Conservation (phyloP, 352 stramenopile genomes). For the Phytophthora lateralis region DNA sequence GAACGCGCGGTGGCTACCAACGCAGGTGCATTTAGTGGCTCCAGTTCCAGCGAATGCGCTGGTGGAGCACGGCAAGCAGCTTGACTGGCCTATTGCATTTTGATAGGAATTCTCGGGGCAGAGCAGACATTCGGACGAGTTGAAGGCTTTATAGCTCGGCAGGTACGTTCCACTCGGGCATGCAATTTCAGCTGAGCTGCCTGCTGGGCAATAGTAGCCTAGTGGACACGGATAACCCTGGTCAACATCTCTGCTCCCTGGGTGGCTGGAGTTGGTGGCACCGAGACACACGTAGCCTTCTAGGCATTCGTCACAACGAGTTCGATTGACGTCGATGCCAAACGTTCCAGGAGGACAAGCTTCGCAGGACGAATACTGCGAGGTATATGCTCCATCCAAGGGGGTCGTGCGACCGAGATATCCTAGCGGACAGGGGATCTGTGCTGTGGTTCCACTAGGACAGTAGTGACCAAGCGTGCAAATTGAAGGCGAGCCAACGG, state of each 20-base stretch:
- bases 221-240: constrained; percentile 85
- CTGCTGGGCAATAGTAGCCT: constrained; percentile 77
- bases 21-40: constrained; percentile 78
- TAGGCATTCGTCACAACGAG: constrained; percentile 66
- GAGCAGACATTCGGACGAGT: constrained; percentile 58
- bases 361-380: constrained; percentile 65
- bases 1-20: constrained; percentile 89
- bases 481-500: constrained; percentile 30
- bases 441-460: constrained; percentile 47
- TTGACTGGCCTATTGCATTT: constrained; percentile 56
- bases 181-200: constrained; percentile 50
- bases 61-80: constrained; percentile 89
- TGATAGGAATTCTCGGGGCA: constrained; percentile 88
- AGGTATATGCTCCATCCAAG: constrained; percentile 53
- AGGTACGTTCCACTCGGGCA: constrained; percentile 89
- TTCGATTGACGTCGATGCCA: constrained; percentile 80
- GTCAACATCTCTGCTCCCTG: constrained; percentile 59
- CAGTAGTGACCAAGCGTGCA: constrained; percentile 81
- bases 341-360: constrained; percentile 79
- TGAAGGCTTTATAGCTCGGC: constrained; percentile 42
- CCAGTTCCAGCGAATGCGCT: constrained; percentile 64
- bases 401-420: constrained; percentile 66
- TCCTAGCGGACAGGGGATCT: constrained; percentile 80
- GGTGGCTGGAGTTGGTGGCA: constrained; percentile 62
- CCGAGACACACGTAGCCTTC: constrained; percentile 89